Conservation (phyloP, 305 asterid species). For the Ilex paraguariensis region DNA sequence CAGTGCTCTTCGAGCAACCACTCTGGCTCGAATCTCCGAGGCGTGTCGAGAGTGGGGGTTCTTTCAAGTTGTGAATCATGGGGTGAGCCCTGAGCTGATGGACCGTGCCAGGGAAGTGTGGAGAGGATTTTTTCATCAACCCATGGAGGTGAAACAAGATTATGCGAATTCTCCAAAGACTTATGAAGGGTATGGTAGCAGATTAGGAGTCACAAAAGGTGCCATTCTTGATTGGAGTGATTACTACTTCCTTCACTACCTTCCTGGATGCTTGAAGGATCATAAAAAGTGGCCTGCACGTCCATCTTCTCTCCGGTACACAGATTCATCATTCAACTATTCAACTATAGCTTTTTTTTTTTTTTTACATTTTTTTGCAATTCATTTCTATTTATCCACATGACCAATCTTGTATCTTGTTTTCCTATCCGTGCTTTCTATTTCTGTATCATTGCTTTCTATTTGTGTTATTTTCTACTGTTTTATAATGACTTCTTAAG, state of each 20-base stretch:
- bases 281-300: constrained; percentile 69
- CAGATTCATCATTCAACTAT: neutral
- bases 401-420: too few relatives aligned
- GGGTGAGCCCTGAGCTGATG: constrained; percentile 47
- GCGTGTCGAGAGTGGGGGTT: constrained; percentile 79
- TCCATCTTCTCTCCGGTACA: constrained; percentile 55
- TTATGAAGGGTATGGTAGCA: constrained; percentile 87
- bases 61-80: constrained; percentile 73
- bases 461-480: too few relatives aligned
- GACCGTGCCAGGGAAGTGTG: constrained; percentile 61
- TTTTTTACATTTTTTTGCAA: too few relatives aligned
- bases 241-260: constrained; percentile 68
- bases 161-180: constrained; percentile 74
- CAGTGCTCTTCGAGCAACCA: constrained; percentile 10
- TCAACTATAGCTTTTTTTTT: too few relatives aligned
- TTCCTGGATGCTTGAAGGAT: constrained; percentile 58
- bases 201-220: constrained; percentile 74
- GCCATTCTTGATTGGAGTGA: constrained; percentile 93
- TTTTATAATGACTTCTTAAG: too few relatives aligned
- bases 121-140: constrained; percentile 67
- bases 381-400: too few relatives aligned
- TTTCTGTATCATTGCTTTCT: too few relatives aligned
- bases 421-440: too few relatives aligned
- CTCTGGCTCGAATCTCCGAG: constrained; percentile 29
- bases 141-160: constrained; percentile 57